A percentile compares a stretch with the other conserved stretches of the same genome.
phyloP scores from a whole-genome alignment of 1,284 basidiomycete species.

The Apiotrichum porosum region DNA sequence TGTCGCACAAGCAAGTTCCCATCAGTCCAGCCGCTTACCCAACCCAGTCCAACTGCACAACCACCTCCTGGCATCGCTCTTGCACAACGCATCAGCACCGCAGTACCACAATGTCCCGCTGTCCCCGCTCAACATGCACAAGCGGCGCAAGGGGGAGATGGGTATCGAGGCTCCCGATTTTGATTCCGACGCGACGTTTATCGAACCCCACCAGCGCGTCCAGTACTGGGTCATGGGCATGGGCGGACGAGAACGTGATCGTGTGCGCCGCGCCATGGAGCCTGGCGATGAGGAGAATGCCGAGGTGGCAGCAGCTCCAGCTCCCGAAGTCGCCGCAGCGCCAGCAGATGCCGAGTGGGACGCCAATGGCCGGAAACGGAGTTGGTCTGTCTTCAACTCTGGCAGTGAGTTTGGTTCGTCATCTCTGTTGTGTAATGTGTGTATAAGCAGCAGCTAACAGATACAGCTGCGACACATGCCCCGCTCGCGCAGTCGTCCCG shows the following conservation, averaged over 20 bases:
- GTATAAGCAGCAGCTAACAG: too few relatives aligned
- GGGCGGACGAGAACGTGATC: conserved; percentile 29
- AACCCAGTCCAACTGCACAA: conserved; percentile 47
- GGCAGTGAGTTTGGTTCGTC: conserved; percentile 4
- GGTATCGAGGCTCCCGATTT: conserved; percentile 31
- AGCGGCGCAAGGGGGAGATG: conserved; percentile 27
- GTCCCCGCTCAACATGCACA: conserved; percentile 17
- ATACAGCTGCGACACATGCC: conserved; percentile 11
- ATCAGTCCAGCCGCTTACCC: too few relatives aligned
- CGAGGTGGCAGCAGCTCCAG: conserved; percentile 10
- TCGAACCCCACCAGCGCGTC: conserved; percentile 36
- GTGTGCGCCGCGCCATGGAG: conserved; percentile 20
- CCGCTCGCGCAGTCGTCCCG: conserved; percentile 24
- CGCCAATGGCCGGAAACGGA: conserved; percentile 14
- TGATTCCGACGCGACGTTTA: conserved; percentile 33
- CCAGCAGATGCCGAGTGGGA: conserved; percentile 12
- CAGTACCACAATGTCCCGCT: conserved; percentile 22
- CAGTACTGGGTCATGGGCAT: conserved; percentile 40
- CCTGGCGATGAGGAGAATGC: conserved; percentile 20
- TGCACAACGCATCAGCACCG: conserved; percentile 42
- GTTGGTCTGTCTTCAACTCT: conserved; percentile 14
- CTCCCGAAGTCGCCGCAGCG: conserved; percentile 9
- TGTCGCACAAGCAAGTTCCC: too few relatives aligned
- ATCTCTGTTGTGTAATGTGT: not conserved
- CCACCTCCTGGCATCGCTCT: conserved; percentile 39